phyloP scores from a whole-genome alignment of 2,329 filamentous ascomycete genomes.

The Colletotrichum shisoi region DNA sequence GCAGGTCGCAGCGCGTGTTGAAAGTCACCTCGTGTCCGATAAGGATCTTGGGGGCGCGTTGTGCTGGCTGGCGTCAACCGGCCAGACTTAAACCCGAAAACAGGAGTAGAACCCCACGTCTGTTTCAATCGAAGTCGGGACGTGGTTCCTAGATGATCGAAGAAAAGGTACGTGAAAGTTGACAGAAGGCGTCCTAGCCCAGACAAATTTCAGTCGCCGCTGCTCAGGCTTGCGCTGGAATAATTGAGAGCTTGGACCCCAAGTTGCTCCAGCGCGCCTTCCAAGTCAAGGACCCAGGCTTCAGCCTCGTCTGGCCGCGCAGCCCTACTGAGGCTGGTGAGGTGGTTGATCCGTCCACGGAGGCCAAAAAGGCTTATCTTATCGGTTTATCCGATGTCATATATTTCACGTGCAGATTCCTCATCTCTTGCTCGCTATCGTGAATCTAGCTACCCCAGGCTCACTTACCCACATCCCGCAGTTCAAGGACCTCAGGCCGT shows the following conservation, averaged over 20 bases:
- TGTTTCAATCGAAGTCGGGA: neutral
- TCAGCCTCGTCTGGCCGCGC: conserved; percentile 26
- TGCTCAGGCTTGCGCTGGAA: conserved; percentile 25
- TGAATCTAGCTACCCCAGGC: conserved; percentile 25
- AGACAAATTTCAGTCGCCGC: conserved; percentile 34
- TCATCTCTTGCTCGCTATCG: conserved; percentile 8
- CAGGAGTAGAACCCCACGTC: neutral
- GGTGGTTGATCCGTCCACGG: conserved; percentile 10
- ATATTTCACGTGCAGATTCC: conserved; percentile 2
- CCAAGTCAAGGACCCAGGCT: conserved; percentile 18
- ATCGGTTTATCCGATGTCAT: conserved; percentile 30
- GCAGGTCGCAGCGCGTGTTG: conserved; percentile 12
- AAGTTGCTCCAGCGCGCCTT: conserved; percentile 23
- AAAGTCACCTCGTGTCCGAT: conserved; percentile 17
- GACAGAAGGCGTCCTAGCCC: conserved; percentile 25
- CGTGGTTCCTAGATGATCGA: conserved; percentile 9
- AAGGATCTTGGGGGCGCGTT: conserved; percentile 8
- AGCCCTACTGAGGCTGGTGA: neutral
- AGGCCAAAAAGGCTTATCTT: conserved; percentile 16
- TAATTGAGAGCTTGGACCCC: conserved; percentile 39
- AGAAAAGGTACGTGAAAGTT: conserved; percentile 10
- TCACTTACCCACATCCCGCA: conserved; percentile 20
- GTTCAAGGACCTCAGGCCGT: conserved; percentile 5
- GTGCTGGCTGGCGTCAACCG: conserved; percentile 1
- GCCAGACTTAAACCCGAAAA: neutral